Evolutionary conservation across 495 filamentous ascomycete species (phyloP).

Genomic region (Penicillium desertorum): DNA sequence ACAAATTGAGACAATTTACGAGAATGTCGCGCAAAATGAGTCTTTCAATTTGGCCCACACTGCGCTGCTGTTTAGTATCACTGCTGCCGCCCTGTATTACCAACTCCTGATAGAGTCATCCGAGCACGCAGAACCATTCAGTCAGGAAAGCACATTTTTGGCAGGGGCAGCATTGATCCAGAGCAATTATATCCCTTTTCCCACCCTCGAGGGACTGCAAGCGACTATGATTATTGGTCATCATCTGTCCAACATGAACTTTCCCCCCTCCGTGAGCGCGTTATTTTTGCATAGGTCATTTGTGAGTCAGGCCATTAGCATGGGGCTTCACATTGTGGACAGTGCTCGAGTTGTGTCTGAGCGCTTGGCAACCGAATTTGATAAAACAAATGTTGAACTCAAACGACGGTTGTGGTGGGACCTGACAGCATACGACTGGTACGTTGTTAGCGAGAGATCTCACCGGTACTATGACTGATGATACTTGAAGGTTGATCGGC

Average conservation of each 20-base stretch:
- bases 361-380: slow-evolving; percentile 15
- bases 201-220: slow-evolving; percentile 47
- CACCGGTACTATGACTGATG: slow-evolving; percentile 14
- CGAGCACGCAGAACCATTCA: slow-evolving; percentile 28
- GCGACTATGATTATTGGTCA: slow-evolving; percentile 44
- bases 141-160: slow-evolving; percentile 32
- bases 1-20: slow-evolving; percentile 39
- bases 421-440: slow-evolving; percentile 49
- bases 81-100: slow-evolving; percentile 39
- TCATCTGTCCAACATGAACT: slow-evolving; percentile 31
- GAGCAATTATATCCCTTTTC: slow-evolving; percentile 34
- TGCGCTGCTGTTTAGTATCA: slow-evolving; percentile 43
- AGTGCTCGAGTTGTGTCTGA: slow-evolving; percentile 15
- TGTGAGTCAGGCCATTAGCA: slow-evolving; percentile 39
- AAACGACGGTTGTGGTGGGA: slow-evolving; percentile 52
- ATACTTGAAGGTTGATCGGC: slow-evolving; percentile 30
- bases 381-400: slow-evolving; percentile 34
- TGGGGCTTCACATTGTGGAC: slow-evolving; percentile 51
- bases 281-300: slow-evolving; percentile 37
- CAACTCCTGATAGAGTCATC: slow-evolving; percentile 28
- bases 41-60: slow-evolving; percentile 25
- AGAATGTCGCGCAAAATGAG: slow-evolving; percentile 13
- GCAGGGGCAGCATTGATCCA: slow-evolving; percentile 39
- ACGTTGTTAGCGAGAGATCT: slow-evolving; percentile 9
- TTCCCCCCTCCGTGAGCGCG: slow-evolving; percentile 28